These are phyloP conservation scores for Fusarium secorum DNA, from an alignment of 2,329 filamentous ascomycete genomes.

Conservation along the genomic window DNA sequence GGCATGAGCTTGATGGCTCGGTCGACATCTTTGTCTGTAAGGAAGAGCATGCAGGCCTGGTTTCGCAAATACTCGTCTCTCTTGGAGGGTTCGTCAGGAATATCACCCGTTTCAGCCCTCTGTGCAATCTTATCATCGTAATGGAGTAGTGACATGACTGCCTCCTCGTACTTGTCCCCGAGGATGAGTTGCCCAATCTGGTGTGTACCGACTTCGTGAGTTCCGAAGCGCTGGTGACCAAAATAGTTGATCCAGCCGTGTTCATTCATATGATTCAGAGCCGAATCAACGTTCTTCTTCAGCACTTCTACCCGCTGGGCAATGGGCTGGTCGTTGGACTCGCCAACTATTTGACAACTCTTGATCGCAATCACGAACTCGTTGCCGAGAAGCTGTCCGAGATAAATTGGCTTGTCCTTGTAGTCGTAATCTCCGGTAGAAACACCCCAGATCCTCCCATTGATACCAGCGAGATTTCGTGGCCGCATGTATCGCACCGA, in stretches of 20 bases:
- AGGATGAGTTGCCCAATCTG: conserved; percentile 85
- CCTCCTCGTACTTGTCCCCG: conserved; percentile 79
- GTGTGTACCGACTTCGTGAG: conserved; percentile 85
- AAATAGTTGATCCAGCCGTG: conserved; percentile 97
- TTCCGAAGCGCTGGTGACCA: conserved; percentile 95
- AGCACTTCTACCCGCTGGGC: conserved; percentile 45
- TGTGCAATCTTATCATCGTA: conserved; percentile 71
- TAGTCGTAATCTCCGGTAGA: conserved; percentile 85
- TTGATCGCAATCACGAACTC: conserved; percentile 93
- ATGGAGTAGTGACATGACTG: conserved; percentile 77
- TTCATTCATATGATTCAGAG: conserved; percentile 72
- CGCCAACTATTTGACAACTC: conserved; percentile 72
- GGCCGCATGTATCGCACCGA: conserved; percentile 64
- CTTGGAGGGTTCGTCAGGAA: conserved; percentile 60
- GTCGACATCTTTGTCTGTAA: conserved; percentile 63
- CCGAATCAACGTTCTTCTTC: conserved; percentile 56
- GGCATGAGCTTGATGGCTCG: conserved; percentile 76
- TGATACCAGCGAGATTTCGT: conserved; percentile 70
- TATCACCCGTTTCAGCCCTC: conserved; percentile 49
- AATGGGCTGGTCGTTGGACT: conserved; percentile 40
- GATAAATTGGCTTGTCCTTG: conserved; percentile 72
- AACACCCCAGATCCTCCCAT: conserved; percentile 68
- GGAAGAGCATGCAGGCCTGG: conserved; percentile 78
- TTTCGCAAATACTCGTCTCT: conserved; percentile 83
- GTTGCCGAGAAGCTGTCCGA: conserved; percentile 88